These are phyloP conservation scores for Vigna nakashimae DNA, from an alignment of 306 rosid species.

Conservation along the genomic window DNA sequence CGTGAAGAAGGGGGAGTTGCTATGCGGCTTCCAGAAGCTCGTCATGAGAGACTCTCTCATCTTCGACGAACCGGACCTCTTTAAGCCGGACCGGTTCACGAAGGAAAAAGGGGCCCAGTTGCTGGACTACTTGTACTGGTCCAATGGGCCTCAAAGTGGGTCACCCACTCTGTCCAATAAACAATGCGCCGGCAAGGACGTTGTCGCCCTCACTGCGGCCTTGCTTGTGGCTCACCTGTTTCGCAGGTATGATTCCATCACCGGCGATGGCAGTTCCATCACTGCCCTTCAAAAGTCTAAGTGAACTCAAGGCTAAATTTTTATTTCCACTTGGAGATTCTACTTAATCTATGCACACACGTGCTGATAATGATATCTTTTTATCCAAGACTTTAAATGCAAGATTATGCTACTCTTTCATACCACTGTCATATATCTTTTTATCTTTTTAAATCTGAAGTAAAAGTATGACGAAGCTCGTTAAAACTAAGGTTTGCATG, in stretches of 20 bases:
- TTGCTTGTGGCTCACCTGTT: conserved; percentile 67
- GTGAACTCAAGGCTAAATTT: conserved; percentile 31
- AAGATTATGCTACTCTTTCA: neutral
- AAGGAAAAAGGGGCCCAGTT: conserved; percentile 59
- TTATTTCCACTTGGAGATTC: neutral
- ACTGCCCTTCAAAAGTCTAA: conserved; percentile 64
- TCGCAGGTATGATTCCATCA: conserved; percentile 76
- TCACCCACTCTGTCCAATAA: conserved; percentile 64
- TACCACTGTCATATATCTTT: neutral
- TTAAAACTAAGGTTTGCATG: too few relatives aligned
- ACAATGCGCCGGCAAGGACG: conserved; percentile 85
- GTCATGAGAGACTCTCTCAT: conserved; percentile 72
- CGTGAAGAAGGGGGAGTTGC: conserved; percentile 84
- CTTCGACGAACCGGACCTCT: conserved; percentile 75
- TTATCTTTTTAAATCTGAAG: too few relatives aligned
- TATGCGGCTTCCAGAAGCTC: conserved; percentile 79
- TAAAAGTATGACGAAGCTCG: too few relatives aligned
- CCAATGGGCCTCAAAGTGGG: conserved; percentile 89
- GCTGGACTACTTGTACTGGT: conserved; percentile 77
- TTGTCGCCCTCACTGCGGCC: conserved; percentile 64
- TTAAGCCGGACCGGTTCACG: conserved; percentile 79
- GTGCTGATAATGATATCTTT: neutral
- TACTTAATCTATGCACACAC: neutral
- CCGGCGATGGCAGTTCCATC: conserved; percentile 63
- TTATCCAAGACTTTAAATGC: neutral